Percentiles rank a stretch among this genome's conserved stretches.
These are phyloP conservation scores for Arachis stenosperma DNA, from an alignment of 306 rosid genomes.

Conservation along the genomic window DNA sequence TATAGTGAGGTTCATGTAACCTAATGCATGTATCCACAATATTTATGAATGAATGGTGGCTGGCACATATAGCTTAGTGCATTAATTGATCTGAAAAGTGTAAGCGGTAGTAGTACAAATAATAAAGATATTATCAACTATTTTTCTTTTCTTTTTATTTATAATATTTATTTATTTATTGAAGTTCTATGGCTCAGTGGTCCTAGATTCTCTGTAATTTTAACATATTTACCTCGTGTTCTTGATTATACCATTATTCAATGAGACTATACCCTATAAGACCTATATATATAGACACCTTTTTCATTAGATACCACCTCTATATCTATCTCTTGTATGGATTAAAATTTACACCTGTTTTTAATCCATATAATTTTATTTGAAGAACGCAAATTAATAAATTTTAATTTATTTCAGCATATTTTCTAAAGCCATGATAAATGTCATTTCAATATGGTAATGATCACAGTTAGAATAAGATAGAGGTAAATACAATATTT, in stretches of 20 bases:
- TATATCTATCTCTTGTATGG: too few species aligned
- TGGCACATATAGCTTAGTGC: slow-evolving; percentile 5
- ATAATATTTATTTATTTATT: not conserved
- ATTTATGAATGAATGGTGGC: slow-evolving; percentile 29
- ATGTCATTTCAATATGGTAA: too few species aligned
- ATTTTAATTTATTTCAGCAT: too few species aligned
- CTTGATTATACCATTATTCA: not conserved
- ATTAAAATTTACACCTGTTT: too few species aligned
- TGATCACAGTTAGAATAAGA: not conserved
- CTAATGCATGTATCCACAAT: not conserved
- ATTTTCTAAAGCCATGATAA: too few species aligned
- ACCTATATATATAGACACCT: too few species aligned
- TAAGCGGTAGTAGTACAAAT: not conserved
- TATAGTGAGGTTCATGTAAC: slow-evolving; percentile 35
- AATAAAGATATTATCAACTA: slow-evolving; percentile 6
- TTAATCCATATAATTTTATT: too few species aligned
- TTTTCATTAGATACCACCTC: too few species aligned
- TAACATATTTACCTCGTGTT: not conserved
- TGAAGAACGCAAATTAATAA: too few species aligned
- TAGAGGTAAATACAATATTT: too few species aligned
- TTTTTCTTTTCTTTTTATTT: not conserved
- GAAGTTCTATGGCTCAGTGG: not conserved
- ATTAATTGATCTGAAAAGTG: slow-evolving; percentile 7
- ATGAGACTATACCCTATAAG: not conserved
- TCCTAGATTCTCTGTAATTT: not conserved